These are phyloP conservation scores for Phycomyces blakesleeanus DNA, from an alignment of 192 early-diverging fungal genomes.

Conservation along the genomic window DNA sequence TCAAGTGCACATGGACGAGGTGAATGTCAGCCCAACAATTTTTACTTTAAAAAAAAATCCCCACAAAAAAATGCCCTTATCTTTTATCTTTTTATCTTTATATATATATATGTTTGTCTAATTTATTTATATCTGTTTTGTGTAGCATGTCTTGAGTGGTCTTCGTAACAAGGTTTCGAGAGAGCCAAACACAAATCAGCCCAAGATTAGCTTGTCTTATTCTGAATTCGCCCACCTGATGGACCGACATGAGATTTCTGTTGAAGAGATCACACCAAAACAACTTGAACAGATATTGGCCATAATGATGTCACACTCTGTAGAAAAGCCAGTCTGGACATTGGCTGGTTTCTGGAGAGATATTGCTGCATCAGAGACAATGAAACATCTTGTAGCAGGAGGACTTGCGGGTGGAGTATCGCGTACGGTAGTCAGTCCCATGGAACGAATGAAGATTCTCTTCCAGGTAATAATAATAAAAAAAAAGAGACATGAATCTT, in stretches of 20 bases:
- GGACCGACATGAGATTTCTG: slow-evolving; percentile 12
- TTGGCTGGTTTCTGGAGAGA: slow-evolving; percentile 18
- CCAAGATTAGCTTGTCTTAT: slow-evolving; percentile 5
- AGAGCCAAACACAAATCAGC: neutral
- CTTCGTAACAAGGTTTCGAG: slow-evolving; percentile 11
- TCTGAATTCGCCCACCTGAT: slow-evolving; percentile 14
- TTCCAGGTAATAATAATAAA: slow-evolving; percentile 61
- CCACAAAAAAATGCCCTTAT: slow-evolving; percentile 8
- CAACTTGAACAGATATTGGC: slow-evolving; percentile 18
- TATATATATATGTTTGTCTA: neutral
- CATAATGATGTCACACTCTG: slow-evolving; percentile 16
- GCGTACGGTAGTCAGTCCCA: slow-evolving; percentile 74
- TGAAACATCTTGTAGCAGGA: slow-evolving; percentile 74
- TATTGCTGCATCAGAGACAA: slow-evolving; percentile 48
- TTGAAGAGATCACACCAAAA: slow-evolving; percentile 14
- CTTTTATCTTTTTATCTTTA: too few species aligned
- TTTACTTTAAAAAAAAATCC: too few species aligned
- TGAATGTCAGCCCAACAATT: neutral
- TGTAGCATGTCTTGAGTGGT: slow-evolving; percentile 8
- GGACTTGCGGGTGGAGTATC: slow-evolving; percentile 75
- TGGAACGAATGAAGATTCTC: slow-evolving; percentile 83
- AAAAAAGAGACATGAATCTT: too few species aligned
- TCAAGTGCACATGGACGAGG: slow-evolving; percentile 35
- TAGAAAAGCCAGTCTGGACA: neutral
- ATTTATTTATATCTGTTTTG: neutral